Evolutionary conservation across 2,329 filamentous ascomycete genomes (phyloP), one percentile per base, ranked within the genome.

Genomic region (Sporothrix brunneoviolacea): DNA sequence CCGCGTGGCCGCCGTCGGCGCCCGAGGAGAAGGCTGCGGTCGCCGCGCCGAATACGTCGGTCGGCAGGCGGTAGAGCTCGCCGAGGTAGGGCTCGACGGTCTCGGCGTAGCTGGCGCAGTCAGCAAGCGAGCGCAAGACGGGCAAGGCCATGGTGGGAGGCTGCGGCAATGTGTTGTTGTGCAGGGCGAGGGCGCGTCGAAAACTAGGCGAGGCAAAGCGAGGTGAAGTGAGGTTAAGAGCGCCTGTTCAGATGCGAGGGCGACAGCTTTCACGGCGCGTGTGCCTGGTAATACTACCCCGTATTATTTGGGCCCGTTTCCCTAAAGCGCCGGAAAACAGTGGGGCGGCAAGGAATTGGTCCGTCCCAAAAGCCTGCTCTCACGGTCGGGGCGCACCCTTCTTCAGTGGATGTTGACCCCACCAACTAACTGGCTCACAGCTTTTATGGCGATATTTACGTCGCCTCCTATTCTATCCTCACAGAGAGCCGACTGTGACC

Each of bases 71-170:
- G 63, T 79, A 78, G 51, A 91, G 72, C 65, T 90, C 83, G 9
- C 79, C 73, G 40, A 89, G 62, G 65, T 81, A 95, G 9, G 90
- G 90, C 57, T 80, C 72, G 58, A 95, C 83, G 1, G 86, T 87
- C 60, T 81, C 80, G 57, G 75, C 71, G 67, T 83, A 94, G 66
- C 90, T 83, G 58, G 85, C 81, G 66, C 86, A 91, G 57, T 95
- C 88, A 56, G 76, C 70, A 12, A 93, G 71, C 33, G 79, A 76
- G 57, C 79, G 78, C 58, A 95, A 70, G n/a, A 75, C 67, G 6
- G 90, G 89, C 18, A 95, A 70, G 55, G 84, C 77, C 84, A 91
- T 86, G 52, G 48, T n/a, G n/a, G n/a, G n/a, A n/a, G n/a, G n/a
- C n/a, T n/a, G n/a, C n/a, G n/a, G n/a, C 55, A 36, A 16, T 15